These are phyloP conservation scores for Ustilago curta DNA, from an alignment of 1,284 basidiomycete genomes.

Conservation along the genomic window DNA sequence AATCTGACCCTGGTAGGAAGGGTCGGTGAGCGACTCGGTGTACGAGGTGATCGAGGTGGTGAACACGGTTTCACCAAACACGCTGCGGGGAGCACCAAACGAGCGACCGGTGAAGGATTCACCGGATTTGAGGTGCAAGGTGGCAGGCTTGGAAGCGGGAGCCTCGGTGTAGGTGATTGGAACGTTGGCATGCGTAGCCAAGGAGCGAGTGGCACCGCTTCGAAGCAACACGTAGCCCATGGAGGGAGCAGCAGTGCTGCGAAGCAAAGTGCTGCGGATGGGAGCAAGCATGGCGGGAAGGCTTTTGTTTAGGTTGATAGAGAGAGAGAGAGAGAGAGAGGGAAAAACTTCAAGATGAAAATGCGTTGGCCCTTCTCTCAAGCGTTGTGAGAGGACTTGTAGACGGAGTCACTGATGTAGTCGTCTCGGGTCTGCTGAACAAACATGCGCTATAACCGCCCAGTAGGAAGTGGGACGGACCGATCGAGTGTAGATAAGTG, in stretches of 20 bases:
- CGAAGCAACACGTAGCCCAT: constrained; percentile 9
- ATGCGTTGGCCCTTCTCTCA: constrained; percentile 21
- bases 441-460: constrained; percentile 59
- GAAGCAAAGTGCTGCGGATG: constrained; percentile 46
- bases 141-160: constrained; percentile 75
- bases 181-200: constrained; percentile 37
- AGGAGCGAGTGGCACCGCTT: constrained; percentile 22
- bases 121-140: constrained; percentile 91
- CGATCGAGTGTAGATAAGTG: constrained; percentile 9
- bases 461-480: constrained; percentile 29
- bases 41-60: constrained; percentile 99
- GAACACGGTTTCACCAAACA: constrained; percentile 97
- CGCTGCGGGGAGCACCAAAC: constrained; percentile 88
- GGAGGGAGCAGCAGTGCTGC: constrained; percentile 31
- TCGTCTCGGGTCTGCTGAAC: constrained; percentile 65
- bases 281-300: constrained; percentile 31
- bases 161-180: constrained; percentile 62
- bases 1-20: constrained; percentile 97
- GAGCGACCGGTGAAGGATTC: constrained; percentile 88
- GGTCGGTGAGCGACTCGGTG: constrained; percentile 99
- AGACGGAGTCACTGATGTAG: constrained; percentile 65
- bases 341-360: constrained; percentile 22
- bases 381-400: constrained; percentile 57
- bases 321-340: constrained; percentile 2
- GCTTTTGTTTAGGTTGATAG: background rate